phyloP scores from a whole-genome alignment of 441 rosid species.

The Flueggea neowawraea region DNA sequence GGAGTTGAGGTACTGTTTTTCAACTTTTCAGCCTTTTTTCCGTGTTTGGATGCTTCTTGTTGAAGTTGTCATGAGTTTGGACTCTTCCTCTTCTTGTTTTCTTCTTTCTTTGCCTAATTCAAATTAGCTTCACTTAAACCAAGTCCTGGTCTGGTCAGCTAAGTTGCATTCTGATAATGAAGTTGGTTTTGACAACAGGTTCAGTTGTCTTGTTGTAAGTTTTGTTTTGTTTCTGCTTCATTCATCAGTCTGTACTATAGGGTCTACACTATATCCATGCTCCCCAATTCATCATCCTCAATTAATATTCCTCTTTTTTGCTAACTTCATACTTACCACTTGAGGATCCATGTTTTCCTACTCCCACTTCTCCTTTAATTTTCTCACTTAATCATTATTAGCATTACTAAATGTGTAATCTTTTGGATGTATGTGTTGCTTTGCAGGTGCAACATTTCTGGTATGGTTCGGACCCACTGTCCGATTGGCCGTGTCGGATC shows the following conservation, averaged over 20 bases:
- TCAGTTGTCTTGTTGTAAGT: conserved; percentile 36
- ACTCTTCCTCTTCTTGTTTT: conserved; percentile 29
- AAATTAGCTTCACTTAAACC: no score
- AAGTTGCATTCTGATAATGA: conserved; percentile 26
- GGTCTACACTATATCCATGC: conserved; percentile 31
- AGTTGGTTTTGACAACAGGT: conserved; percentile 24
- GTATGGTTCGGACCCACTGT: conserved; percentile 98
- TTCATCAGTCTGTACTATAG: conserved; percentile 15
- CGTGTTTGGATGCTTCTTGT: conserved; percentile 31
- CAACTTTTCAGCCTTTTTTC: conserved; percentile 35
- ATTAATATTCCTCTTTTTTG: conserved; percentile 57
- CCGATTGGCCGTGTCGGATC: conserved; percentile 86
- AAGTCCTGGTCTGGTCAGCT: background rate
- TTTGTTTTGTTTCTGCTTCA: conserved; percentile 13
- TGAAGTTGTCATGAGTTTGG: conserved; percentile 41
- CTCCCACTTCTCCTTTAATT: background rate
- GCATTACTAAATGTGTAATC: background rate
- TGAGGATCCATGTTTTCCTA: conserved; percentile 23
- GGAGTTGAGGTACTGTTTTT: conserved; percentile 18
- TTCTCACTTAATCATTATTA: no score
- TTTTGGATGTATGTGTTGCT: background rate
- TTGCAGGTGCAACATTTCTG: conserved; percentile 82
- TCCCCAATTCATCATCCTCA: conserved; percentile 20
- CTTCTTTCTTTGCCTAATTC: background rate
- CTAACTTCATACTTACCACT: conserved; percentile 51